A percentile compares a stretch with the other conserved stretches of the same genome.
phyloP scores from a whole-genome alignment of 208 protist species.

The Crithidia acanthocephali region DNA sequence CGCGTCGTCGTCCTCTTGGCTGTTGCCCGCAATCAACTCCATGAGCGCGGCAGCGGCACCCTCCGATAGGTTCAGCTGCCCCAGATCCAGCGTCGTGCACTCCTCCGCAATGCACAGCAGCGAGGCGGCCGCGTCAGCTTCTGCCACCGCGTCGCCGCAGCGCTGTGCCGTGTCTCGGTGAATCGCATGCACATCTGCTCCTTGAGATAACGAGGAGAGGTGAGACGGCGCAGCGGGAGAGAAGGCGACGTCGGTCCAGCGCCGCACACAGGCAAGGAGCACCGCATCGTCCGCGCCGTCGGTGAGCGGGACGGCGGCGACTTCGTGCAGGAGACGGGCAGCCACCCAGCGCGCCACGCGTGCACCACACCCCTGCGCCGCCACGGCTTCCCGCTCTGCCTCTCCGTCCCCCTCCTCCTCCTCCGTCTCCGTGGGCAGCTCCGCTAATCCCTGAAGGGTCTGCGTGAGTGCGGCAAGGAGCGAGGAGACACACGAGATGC shows the following conservation, averaged over 20 bases:
- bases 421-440: not conserved
- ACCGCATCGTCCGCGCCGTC: constrained; percentile 38
- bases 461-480: constrained; percentile 29
- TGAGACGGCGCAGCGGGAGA: not conserved
- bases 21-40: constrained; percentile 39
- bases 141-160: constrained; percentile 14
- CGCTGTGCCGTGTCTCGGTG: not conserved
- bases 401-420: not conserved
- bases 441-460: constrained; percentile 12
- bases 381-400: not conserved
- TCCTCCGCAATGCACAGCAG: constrained; percentile 34
- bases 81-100: constrained; percentile 33
- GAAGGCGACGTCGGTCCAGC: constrained; percentile 57
- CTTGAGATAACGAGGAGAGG: no score
- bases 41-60: constrained; percentile 37
- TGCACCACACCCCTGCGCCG: not conserved
- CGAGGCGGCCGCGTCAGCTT: constrained; percentile 27
- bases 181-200: not conserved
- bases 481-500: constrained; percentile 21
- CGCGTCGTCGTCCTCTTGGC: constrained; percentile 4
- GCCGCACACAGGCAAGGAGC: constrained; percentile 59
- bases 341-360: constrained; percentile 52
- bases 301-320: constrained; percentile 38
- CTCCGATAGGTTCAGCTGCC: constrained; percentile 41
- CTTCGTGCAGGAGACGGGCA: constrained; percentile 45